Evolutionary conservation across 2,329 filamentous ascomycete species (phyloP).

Genomic region (Colletotrichum siamense): DNA sequence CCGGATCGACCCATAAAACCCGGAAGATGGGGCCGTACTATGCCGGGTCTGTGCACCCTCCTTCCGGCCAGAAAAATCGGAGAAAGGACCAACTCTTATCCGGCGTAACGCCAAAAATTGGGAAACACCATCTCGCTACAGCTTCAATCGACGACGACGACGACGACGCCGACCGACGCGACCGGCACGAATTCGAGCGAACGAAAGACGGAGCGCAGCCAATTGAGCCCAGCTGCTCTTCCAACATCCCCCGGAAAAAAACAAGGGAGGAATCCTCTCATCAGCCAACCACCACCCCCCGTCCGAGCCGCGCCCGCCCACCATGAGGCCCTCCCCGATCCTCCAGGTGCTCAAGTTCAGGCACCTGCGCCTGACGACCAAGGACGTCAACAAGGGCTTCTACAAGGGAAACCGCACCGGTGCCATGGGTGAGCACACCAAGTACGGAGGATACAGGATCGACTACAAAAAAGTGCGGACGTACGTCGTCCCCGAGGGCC

Average conservation of each 20-base stretch:
- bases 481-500: constrained; percentile 77
- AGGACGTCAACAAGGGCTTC: constrained; percentile 90
- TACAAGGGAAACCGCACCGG: constrained; percentile 97
- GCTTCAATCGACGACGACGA: not conserved
- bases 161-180: not conserved
- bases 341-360: constrained; percentile 72
- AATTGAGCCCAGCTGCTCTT: not conserved
- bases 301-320: constrained; percentile 23
- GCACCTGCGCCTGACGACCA: constrained; percentile 85
- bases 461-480: constrained; percentile 90
- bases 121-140: not conserved
- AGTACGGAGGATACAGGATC: constrained; percentile 82
- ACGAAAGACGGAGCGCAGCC: not conserved
- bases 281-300: not conserved
- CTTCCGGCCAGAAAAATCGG: not conserved
- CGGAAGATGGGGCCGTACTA: not conserved
- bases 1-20: not conserved
- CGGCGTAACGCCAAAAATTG: constrained; percentile 23
- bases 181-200: not conserved
- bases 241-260: not conserved
- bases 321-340: constrained; percentile 71
- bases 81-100: constrained; percentile 12
- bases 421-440: constrained; percentile 84
- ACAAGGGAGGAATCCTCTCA: not conserved
- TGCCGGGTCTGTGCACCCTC: not conserved